Evolutionary conservation across 2,329 filamentous ascomycete species (phyloP), one percentile per base, ranked within the genome.

Genomic region (Sporothrix schenckii): DNA sequence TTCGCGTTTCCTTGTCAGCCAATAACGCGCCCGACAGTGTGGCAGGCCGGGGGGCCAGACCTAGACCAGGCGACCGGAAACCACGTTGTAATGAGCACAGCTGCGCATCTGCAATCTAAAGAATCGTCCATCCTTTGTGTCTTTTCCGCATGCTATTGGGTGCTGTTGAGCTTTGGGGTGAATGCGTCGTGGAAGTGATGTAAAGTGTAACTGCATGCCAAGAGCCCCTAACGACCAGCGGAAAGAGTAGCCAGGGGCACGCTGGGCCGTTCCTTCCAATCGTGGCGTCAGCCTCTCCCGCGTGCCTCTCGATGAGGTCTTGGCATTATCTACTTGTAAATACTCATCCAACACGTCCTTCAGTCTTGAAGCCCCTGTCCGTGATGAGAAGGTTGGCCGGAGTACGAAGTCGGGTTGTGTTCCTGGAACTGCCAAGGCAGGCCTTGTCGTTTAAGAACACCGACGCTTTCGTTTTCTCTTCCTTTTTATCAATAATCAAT

Each of bases 231-330:
- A 13, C 16, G 19, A 50, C 19, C 19, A 19, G 47, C 39, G 21
- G n/a, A 63, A 24, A 47, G 58, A 16, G 34, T 39, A 39, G 47
- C 58, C 65, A 66, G 54, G 61, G 65, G 66, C 66, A 30, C 49
- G 4, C 10, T 9, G 41, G 34, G 21, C 2, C 27, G 63, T 56
- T 66, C 66, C 70, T 69, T 66, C 70, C 70, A 71, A 71, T 71
- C 70, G 70, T 69, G 70, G 70, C 24, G 6, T 39, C 66, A 41
- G 66, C 56, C 56, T 68, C 56, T 54, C 50, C 56, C 69, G 65
- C 65, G 69, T 71, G 69, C 56, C 9, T 39, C 47, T 4, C 24
- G n/a, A 13, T 13, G 16, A 24, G 19, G 63, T 52, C 63, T 66
- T 66, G 63, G 63, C 63, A 52, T 39, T 39, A 16, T 5, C 24